Evolutionary conservation across 2,329 filamentous ascomycete genomes (phyloP).

Genomic region (Aciculosporium take): DNA sequence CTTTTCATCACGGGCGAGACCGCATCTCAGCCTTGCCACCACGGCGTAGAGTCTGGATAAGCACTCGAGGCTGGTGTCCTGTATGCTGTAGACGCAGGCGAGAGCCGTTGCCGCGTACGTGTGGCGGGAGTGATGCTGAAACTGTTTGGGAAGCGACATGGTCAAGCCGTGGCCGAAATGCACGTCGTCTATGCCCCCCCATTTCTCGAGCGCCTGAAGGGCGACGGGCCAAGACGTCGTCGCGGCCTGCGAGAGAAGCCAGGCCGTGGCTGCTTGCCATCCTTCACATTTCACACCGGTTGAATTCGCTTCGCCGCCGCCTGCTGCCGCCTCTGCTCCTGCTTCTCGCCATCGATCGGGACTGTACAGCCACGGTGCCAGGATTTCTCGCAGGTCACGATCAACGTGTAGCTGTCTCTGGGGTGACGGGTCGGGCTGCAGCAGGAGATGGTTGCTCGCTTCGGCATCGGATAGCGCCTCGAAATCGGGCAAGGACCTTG

Average conservation of each 20-base stretch:
- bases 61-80: constrained; percentile 42
- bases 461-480: constrained; percentile 42
- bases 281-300: constrained; percentile 33
- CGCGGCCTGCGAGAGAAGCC: constrained; percentile 47
- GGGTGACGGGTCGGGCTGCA: constrained; percentile 32
- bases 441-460: constrained; percentile 48
- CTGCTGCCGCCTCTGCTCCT: too few species aligned
- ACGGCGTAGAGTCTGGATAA: constrained; percentile 47
- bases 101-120: constrained; percentile 55
- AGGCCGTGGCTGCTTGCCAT: constrained; percentile 56
- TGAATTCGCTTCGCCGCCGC: constrained; percentile 9
- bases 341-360: constrained; percentile 37
- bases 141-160: constrained; percentile 44
- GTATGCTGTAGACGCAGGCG: constrained; percentile 53
- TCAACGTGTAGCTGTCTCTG: constrained; percentile 31
- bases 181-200: constrained; percentile 59
- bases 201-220: constrained; percentile 51
- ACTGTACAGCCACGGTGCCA: constrained; percentile 62
- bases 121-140: constrained; percentile 43
- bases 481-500: constrained; percentile 46
- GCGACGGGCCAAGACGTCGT: constrained; percentile 46
- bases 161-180: constrained; percentile 48
- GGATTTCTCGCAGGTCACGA: constrained; percentile 51
- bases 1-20: constrained; percentile 46
- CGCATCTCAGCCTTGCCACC: constrained; percentile 35